A percentile compares a stretch with the other conserved stretches of the same genome.
phyloP scores from a whole-genome alignment of 164 flowering plant species.

The Umbellularia californica region DNA sequence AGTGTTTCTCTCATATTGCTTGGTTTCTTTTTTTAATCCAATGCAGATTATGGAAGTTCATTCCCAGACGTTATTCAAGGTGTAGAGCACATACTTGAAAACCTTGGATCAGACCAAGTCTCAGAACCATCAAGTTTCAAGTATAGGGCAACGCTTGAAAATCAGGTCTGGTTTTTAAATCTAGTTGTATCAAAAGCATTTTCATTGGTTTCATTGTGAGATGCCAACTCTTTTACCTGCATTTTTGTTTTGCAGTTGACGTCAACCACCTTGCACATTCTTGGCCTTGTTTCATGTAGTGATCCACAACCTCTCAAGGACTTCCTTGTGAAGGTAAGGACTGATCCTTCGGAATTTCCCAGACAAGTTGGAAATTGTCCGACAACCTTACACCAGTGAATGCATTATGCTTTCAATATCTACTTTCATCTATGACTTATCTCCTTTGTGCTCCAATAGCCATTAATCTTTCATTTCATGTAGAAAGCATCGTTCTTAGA shows the following conservation, averaged over 20 bases:
- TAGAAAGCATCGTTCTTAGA: slow-evolving; percentile 75
- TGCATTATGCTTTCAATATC: background rate
- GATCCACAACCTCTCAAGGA: slow-evolving; percentile 53
- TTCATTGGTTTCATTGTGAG: background rate
- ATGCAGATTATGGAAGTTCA: slow-evolving; percentile 83
- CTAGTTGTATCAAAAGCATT: background rate
- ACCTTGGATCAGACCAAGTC: slow-evolving; percentile 46
- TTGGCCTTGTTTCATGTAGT: slow-evolving; percentile 49
- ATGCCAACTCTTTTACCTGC: background rate
- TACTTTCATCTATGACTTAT: background rate
- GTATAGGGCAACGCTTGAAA: slow-evolving; percentile 74
- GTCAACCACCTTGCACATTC: slow-evolving; percentile 72
- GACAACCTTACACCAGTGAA: too few relatives aligned
- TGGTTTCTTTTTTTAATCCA: background rate
- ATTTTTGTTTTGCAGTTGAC: slow-evolving; percentile 47
- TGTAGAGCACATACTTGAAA: slow-evolving; percentile 62
- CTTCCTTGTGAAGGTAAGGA: slow-evolving; percentile 68
- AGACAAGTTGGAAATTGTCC: background rate
- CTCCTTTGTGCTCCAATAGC: background rate
- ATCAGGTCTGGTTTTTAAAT: slow-evolving; percentile 53
- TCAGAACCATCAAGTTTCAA: slow-evolving; percentile 69
- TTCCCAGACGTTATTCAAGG: slow-evolving; percentile 76
- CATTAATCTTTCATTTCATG: background rate
- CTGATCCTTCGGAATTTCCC: background rate
- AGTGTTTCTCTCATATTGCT: background rate